These are phyloP conservation scores for Candida caryicola DNA, from an alignment of 805 yeast species.

Conservation along the genomic window DNA sequence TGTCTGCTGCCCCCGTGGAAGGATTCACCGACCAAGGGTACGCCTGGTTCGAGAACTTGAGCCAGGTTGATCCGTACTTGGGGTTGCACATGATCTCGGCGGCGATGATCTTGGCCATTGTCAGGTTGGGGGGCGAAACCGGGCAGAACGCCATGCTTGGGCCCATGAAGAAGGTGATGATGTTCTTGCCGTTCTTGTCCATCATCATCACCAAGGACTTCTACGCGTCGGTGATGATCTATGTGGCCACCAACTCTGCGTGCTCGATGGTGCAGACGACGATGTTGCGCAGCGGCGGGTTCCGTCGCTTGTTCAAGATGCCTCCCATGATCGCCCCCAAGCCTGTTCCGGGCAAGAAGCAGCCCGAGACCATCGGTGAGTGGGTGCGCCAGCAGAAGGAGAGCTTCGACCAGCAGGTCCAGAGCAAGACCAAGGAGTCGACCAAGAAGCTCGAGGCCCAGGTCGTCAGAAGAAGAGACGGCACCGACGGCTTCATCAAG, in stretches of 20 bases:
- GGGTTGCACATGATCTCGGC: slow-evolving; percentile 87
- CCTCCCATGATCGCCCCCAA: slow-evolving; percentile 58
- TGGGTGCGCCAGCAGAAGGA: slow-evolving; percentile 35
- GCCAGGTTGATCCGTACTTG: slow-evolving; percentile 84
- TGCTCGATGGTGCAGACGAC: slow-evolving; percentile 72
- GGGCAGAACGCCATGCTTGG: slow-evolving; percentile 65
- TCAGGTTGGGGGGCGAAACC: slow-evolving; percentile 87
- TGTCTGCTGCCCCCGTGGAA: slow-evolving; percentile 80
- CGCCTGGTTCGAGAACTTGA: slow-evolving; percentile 79
- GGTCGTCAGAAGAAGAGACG: slow-evolving; percentile 31
- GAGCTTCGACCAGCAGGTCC: slow-evolving; percentile 30
- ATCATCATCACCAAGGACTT: slow-evolving; percentile 86
- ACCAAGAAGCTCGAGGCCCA: slow-evolving; percentile 35
- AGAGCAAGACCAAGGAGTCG: slow-evolving; percentile 32
- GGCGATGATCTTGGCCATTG: slow-evolving; percentile 65
- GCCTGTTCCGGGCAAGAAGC: slow-evolving; percentile 24
- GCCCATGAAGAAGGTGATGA: slow-evolving; percentile 59
- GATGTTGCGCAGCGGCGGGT: slow-evolving; percentile 54
- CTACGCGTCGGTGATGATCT: slow-evolving; percentile 80
- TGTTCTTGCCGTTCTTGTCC: slow-evolving; percentile 73
- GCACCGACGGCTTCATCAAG: slow-evolving; percentile 34
- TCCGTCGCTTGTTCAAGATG: slow-evolving; percentile 57
- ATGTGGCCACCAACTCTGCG: slow-evolving; percentile 78
- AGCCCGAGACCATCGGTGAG: slow-evolving; percentile 34
- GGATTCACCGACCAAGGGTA: slow-evolving; percentile 77